These are phyloP conservation scores for Brassica cretica DNA, from an alignment of 345 rosid genomes.

Conservation along the genomic window DNA sequence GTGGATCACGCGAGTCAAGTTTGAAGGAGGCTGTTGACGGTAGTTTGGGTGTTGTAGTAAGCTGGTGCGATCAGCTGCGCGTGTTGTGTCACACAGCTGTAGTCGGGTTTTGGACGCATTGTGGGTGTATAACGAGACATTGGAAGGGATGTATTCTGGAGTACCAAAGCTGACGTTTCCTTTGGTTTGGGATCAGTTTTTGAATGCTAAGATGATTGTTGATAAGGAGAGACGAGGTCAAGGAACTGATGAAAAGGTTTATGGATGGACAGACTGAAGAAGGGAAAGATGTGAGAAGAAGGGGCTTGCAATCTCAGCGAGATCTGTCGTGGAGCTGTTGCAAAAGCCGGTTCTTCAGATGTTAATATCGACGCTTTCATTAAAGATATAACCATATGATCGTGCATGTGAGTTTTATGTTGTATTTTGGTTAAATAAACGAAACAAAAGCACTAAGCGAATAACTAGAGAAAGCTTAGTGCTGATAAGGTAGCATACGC, in stretches of 20 bases:
- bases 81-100: neutral
- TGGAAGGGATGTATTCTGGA: neutral
- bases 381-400: conserved; percentile 17
- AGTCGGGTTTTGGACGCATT: neutral
- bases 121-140: neutral
- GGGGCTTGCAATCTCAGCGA: neutral
- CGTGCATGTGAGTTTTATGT: neutral
- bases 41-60: neutral
- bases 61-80: neutral
- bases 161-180: neutral
- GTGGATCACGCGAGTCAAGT: too few relatives aligned
- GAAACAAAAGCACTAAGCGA: too few relatives aligned
- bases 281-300: conserved; percentile 24
- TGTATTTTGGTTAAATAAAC: too few relatives aligned
- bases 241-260: conserved; percentile 14
- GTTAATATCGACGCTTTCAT: conserved; percentile 46
- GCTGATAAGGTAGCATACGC: too few relatives aligned
- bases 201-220: conserved; percentile 23
- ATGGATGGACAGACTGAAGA: conserved; percentile 28
- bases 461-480: too few relatives aligned
- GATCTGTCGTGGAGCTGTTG: neutral
- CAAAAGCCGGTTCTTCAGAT: conserved; percentile 38
- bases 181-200: neutral
- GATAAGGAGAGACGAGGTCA: too few relatives aligned
- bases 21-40: too few relatives aligned